These are phyloP conservation scores for Crataegus laevigata DNA, from an alignment of 306 rosid species.

Conservation along the genomic window DNA sequence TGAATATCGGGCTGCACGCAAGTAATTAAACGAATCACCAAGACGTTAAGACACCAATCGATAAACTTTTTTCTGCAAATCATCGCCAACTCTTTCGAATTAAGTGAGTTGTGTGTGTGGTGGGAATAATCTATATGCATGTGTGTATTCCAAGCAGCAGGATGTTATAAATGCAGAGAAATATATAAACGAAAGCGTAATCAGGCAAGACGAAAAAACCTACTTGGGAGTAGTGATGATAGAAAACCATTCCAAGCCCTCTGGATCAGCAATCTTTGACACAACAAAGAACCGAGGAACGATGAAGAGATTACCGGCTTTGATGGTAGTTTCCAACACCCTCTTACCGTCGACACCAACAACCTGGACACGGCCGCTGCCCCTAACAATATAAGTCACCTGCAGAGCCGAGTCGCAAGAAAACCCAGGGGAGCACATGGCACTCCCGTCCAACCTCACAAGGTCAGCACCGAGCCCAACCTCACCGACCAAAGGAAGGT, in stretches of 20 bases:
- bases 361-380: slow-evolving; percentile 66
- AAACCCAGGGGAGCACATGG: slow-evolving; percentile 85
- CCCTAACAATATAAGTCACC: slow-evolving; percentile 72
- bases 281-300: slow-evolving; percentile 85
- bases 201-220: not conserved
- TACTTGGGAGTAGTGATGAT: slow-evolving; percentile 74
- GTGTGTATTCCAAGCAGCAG: not conserved
- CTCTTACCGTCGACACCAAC: slow-evolving; percentile 66
- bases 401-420: slow-evolving; percentile 75
- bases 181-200: not conserved
- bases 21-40: not conserved
- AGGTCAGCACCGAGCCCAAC: slow-evolving; percentile 76
- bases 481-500: slow-evolving; percentile 78
- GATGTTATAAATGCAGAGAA: not conserved
- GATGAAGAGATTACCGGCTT: slow-evolving; percentile 70
- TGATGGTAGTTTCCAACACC: slow-evolving; percentile 64
- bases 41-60: not conserved
- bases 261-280: slow-evolving; percentile 69
- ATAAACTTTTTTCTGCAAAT: too few species aligned
- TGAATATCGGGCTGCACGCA: slow-evolving; percentile 62
- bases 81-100: too few species aligned
- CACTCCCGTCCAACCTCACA: slow-evolving; percentile 64
- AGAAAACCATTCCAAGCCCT: slow-evolving; percentile 87
- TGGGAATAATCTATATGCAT: not conserved
- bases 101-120: not conserved